phyloP scores from a whole-genome alignment of 2,329 filamentous ascomycete species.

The Immersiporthe knoxdaviesiana region DNA sequence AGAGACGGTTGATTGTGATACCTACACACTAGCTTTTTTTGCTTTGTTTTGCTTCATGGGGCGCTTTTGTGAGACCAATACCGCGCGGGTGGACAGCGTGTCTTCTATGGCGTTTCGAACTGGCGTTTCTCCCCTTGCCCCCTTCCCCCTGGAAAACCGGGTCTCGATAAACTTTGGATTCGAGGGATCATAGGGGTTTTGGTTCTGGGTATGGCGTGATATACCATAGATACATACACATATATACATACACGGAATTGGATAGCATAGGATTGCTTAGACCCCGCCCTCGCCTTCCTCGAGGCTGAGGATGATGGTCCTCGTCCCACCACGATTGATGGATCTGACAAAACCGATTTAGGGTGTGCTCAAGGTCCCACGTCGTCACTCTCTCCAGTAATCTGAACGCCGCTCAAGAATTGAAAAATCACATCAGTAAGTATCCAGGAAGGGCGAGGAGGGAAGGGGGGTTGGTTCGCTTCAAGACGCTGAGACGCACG shows the following conservation, averaged over 20 bases:
- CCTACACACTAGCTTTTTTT: slow-evolving; percentile 2
- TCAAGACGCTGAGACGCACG: neutral
- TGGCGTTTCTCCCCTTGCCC: slow-evolving; percentile 10
- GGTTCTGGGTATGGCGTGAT: slow-evolving; percentile 15
- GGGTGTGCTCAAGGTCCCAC: neutral
- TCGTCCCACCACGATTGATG: neutral
- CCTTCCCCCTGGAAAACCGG: slow-evolving; percentile 3
- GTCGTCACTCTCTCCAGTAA: neutral
- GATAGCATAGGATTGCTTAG: neutral
- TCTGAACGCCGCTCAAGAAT: too few species aligned
- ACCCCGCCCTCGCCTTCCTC: neutral
- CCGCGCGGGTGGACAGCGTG: slow-evolving; percentile 1
- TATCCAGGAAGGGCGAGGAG: neutral
- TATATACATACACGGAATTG: slow-evolving; percentile 1
- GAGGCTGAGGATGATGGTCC: neutral
- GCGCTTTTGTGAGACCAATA: neutral
- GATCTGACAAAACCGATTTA: neutral
- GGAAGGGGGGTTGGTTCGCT: neutral
- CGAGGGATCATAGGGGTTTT: neutral
- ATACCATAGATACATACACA: slow-evolving; percentile 25
- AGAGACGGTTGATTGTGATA: slow-evolving; percentile 7
- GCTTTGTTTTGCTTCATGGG: slow-evolving; percentile 6
- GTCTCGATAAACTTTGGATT: neutral
- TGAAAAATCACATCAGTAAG: too few species aligned
- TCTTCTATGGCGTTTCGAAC: slow-evolving; percentile 9